phyloP scores from a whole-genome alignment of 352 stramenopile species.

The Albugo laibachii region DNA sequence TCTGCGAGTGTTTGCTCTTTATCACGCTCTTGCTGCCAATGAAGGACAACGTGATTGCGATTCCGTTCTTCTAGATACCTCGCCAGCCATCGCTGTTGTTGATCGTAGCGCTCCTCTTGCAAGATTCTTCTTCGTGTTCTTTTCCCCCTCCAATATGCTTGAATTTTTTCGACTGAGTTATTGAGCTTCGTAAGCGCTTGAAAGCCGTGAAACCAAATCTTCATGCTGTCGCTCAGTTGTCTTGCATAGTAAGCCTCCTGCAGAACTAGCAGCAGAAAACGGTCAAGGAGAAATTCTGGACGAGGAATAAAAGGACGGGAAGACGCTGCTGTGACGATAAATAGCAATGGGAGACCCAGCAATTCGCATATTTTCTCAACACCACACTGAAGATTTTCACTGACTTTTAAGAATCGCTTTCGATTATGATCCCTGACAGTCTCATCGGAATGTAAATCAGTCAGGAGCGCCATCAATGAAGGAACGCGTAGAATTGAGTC shows the following conservation, averaged over 20 bases:
- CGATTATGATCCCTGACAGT: conserved; percentile 31
- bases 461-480: conserved; percentile 25
- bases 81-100: conserved; percentile 14
- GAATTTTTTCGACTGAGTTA: conserved; percentile 18
- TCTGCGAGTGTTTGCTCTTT: conserved; percentile 30
- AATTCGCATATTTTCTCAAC: conserved; percentile 41
- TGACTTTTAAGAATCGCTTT: conserved; percentile 15
- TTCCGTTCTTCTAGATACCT: conserved; percentile 38
- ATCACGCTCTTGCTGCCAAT: conserved; percentile 43
- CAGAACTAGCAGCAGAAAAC: conserved; percentile 8
- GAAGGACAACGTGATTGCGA: conserved; percentile 27
- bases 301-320: background rate
- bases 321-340: background rate
- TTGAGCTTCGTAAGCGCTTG: conserved; percentile 11
- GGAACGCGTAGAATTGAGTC: conserved; percentile 42
- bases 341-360: conserved; percentile 20
- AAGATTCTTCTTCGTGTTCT: conserved; percentile 21
- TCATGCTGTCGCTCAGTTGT: conserved; percentile 12
- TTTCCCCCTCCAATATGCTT: conserved; percentile 36
- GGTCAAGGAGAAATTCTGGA: background rate
- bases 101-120: conserved; percentile 12
- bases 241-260: conserved; percentile 4
- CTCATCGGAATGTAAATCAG: conserved; percentile 21
- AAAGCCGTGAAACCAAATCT: conserved; percentile 11
- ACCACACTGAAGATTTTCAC: conserved; percentile 36